Evolutionary conservation across 139 green algal genomes (phyloP).

Genomic region (Coelastrella sp.): DNA sequence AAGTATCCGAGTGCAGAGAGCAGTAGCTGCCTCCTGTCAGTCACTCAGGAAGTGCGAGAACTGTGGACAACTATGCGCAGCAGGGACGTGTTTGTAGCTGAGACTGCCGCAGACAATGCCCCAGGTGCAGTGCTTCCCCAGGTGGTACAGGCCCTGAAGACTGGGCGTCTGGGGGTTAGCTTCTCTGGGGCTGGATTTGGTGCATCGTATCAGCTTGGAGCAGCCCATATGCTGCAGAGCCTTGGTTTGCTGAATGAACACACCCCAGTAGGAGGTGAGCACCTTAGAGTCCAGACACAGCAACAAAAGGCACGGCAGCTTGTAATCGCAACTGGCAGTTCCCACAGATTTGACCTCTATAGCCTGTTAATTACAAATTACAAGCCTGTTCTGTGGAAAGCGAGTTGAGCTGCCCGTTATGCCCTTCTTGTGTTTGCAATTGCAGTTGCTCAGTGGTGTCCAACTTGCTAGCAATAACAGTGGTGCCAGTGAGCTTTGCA

Average conservation of each 20-base stretch:
- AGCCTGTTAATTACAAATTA: no score
- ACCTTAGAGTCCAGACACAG: no score
- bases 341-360: no score
- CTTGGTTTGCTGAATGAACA: not conserved
- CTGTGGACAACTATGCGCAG: not conserved
- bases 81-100: not conserved
- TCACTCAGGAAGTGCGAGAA: not conserved
- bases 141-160: not conserved
- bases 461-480: no score
- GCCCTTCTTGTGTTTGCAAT: not conserved
- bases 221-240: slow-evolving; percentile 15
- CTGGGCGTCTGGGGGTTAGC: not conserved
- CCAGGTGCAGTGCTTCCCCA: not conserved
- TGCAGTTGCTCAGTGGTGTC: not conserved
- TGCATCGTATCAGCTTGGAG: slow-evolving; percentile 26
- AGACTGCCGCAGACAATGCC: not conserved
- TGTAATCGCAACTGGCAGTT: no score
- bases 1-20: no score
- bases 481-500: no score
- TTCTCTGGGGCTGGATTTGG: slow-evolving; percentile 33
- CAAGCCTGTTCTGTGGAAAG: no score
- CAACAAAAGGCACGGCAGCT: no score
- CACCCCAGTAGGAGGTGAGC: slow-evolving; percentile 19
- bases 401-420: no score
- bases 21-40: not conserved